Evolutionary conservation across 164 flowering plant genomes (phyloP).

Genomic region (Vitis rupestris): DNA sequence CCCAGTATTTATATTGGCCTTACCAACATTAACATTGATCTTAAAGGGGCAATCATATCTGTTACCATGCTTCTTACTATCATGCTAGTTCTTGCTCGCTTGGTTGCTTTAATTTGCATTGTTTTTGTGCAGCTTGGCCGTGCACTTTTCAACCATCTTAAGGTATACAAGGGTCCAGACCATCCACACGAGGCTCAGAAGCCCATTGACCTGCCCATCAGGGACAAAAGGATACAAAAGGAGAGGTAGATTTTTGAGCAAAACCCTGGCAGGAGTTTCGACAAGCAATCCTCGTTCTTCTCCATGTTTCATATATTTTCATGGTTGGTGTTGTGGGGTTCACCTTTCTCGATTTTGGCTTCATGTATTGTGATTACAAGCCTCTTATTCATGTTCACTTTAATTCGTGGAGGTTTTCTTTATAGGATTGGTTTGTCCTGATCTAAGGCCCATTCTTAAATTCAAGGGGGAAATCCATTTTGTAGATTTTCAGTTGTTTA

Average conservation of each 20-base stretch:
- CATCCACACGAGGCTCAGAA: conserved; percentile 94
- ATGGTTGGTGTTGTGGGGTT: not conserved
- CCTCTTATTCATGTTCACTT: not conserved
- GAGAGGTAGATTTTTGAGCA: conserved; percentile 30
- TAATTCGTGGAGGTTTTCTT: not conserved
- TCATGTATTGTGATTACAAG: not conserved
- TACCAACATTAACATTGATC: no score
- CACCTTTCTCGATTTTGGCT: not conserved
- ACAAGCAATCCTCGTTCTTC: not conserved
- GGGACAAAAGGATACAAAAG: conserved; percentile 84
- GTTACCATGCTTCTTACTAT: no score
- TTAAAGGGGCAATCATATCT: no score
- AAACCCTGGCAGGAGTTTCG: not conserved
- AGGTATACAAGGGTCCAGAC: conserved; percentile 89
- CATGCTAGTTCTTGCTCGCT: no score
- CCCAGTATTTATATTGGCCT: no score
- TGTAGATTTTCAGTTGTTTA: not conserved
- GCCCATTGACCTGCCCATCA: conserved; percentile 83
- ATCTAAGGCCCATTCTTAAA: not conserved
- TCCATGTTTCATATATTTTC: not conserved
- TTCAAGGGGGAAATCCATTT: not conserved
- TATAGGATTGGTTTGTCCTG: not conserved
- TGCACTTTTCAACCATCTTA: conserved; percentile 81
- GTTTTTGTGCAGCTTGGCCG: conserved; percentile 82
- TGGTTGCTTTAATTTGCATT: no score